These are phyloP conservation scores for Chlamydomonas sphaeroides DNA, from an alignment of 139 green algal genomes.

Conservation along the genomic window DNA sequence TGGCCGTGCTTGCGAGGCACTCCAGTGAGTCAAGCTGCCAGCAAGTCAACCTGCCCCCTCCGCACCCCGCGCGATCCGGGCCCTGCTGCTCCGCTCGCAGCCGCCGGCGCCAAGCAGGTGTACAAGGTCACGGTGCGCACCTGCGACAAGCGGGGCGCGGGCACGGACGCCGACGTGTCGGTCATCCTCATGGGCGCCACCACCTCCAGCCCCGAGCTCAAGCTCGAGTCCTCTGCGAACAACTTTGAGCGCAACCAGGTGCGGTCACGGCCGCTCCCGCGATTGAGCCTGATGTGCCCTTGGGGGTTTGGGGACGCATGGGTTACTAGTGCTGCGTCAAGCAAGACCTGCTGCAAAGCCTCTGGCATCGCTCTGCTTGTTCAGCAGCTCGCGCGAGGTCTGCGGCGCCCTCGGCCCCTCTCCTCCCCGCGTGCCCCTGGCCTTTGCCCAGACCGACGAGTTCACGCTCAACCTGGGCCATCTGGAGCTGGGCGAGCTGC, in stretches of 20 bases:
- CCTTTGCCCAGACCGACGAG: constrained; percentile 53
- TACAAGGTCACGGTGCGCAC: constrained; percentile 63
- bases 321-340: no score
- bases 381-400: no score
- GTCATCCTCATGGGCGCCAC: constrained; percentile 66
- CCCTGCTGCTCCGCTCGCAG: neutral
- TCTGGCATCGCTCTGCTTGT: no score
- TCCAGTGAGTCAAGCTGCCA: no score
- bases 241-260: constrained; percentile 69
- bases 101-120: constrained; percentile 48
- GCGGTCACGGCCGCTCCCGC: no score
- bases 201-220: constrained; percentile 52
- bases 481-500: constrained; percentile 55
- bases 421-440: neutral
- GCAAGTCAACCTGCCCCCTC: neutral
- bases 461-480: constrained; percentile 63
- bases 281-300: no score
- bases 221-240: constrained; percentile 56
- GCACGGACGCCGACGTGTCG: constrained; percentile 74
- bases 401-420: neutral
- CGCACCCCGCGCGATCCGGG: no score
- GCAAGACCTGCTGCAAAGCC: no score
- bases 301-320: no score
- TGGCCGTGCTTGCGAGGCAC: neutral
- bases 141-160: constrained; percentile 60